Evolutionary conservation across 139 green algal species (phyloP).

Genomic region (Chlamydomonas asymmetrica): DNA sequence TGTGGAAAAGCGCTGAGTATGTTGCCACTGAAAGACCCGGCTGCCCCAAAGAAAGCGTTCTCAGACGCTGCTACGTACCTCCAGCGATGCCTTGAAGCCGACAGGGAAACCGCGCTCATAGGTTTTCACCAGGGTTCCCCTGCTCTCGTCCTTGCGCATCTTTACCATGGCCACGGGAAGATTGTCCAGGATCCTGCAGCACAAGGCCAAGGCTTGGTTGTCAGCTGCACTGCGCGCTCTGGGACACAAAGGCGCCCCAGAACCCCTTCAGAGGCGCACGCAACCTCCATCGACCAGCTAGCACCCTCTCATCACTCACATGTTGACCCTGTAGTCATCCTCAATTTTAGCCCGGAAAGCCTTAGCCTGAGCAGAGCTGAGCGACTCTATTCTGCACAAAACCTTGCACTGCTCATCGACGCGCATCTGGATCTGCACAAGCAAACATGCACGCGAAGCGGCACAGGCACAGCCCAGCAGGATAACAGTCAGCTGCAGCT

Average conservation of each 20-base stretch:
- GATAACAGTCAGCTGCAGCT: too few species aligned
- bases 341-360: constrained; percentile 83
- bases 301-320: too few species aligned
- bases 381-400: constrained; percentile 81
- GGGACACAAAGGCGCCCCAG: too few species aligned
- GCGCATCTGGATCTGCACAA: constrained; percentile 88
- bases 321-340: constrained; percentile 98
- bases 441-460: background rate
- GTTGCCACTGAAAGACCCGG: too few species aligned
- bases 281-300: too few species aligned
- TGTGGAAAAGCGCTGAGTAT: too few species aligned
- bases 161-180: constrained; percentile 93
- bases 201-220: background rate
- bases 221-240: too few species aligned
- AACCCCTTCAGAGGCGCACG: too few species aligned
- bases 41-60: background rate
- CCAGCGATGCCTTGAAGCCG: constrained; percentile 74
- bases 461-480: too few species aligned
- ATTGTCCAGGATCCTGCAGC: constrained; percentile 96
- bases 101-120: constrained; percentile 96
- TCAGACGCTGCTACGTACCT: constrained; percentile 35
- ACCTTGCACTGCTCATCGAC: constrained; percentile 94
- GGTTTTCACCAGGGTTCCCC: constrained; percentile 75
- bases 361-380: constrained; percentile 77
- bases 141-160: constrained; percentile 75